These are phyloP conservation scores for Trapa incisa DNA, from an alignment of 345 rosid genomes.

Conservation along the genomic window DNA sequence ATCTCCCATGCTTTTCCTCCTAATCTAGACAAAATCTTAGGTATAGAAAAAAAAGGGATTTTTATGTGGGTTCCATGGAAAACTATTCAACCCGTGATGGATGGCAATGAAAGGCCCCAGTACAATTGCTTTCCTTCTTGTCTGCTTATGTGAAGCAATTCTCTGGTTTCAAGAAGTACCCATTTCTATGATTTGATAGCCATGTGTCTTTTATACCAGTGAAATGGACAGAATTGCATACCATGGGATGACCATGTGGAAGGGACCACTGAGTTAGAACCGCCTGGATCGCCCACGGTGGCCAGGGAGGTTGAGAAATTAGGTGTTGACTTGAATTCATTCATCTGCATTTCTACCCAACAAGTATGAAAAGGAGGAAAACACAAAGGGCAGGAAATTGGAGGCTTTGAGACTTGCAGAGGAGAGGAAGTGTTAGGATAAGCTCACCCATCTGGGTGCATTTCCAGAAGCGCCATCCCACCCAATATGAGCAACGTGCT, in stretches of 20 bases:
- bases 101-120: constrained; percentile 2
- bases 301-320: constrained; percentile 50
- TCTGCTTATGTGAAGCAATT: constrained; percentile 13
- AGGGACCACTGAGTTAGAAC: constrained; percentile 31
- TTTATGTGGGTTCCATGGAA: neutral
- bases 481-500: constrained; percentile 53
- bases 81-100: constrained; percentile 18
- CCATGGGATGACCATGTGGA: constrained; percentile 71
- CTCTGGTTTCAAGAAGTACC: neutral
- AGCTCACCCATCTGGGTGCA: no score
- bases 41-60: neutral
- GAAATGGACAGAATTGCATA: neutral
- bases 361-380: no score
- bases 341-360: constrained; percentile 43
- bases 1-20: no score
- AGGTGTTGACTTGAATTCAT: constrained; percentile 53
- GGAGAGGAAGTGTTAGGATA: no score
- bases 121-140: constrained; percentile 7
- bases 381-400: no score
- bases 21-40: neutral
- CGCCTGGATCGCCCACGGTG: constrained; percentile 28
- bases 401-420: no score
- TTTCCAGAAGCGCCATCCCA: no score
- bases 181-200: no score
- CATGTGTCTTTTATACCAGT: neutral